phyloP scores from a whole-genome alignment of 345 rosid species.

The Brassica rapa region DNA sequence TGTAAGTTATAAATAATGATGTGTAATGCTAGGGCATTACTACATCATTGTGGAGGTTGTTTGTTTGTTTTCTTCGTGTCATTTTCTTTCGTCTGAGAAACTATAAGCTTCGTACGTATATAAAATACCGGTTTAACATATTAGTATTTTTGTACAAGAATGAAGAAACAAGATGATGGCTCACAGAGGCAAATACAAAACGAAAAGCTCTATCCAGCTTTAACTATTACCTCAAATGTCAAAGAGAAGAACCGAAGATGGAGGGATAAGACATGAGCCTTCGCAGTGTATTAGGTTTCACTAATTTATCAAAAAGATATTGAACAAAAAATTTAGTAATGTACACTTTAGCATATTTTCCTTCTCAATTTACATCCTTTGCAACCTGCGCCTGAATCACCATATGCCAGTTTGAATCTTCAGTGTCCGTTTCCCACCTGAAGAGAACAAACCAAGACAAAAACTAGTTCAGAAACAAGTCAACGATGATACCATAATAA shows the following conservation, averaged over 20 bases:
- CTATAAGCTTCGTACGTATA: not conserved
- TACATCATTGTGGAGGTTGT: not conserved
- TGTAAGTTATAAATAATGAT: not conserved
- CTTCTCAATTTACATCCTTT: no score
- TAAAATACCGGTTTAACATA: not conserved
- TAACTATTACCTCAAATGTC: conserved; percentile 74
- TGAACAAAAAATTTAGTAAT: no score
- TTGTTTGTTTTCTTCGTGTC: not conserved
- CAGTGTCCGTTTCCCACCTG: no score
- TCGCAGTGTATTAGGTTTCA: conserved; percentile 17
- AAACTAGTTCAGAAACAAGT: no score
- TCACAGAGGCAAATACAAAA: not conserved
- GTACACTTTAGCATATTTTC: no score
- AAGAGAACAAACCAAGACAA: no score
- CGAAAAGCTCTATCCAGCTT: conserved; percentile 12
- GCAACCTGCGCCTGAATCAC: no score
- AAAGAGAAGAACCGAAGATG: conserved; percentile 72
- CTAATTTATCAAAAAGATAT: not conserved
- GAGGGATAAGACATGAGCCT: conserved; percentile 95
- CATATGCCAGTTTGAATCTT: no score
- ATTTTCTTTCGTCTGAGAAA: not conserved
- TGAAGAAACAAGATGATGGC: not conserved
- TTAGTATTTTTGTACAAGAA: not conserved
- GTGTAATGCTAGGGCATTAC: not conserved
- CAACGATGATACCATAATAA: no score